Evolutionary conservation across 1,284 basidiomycete species (phyloP).

Genomic region (Sanghuangporus sanghuang): DNA sequence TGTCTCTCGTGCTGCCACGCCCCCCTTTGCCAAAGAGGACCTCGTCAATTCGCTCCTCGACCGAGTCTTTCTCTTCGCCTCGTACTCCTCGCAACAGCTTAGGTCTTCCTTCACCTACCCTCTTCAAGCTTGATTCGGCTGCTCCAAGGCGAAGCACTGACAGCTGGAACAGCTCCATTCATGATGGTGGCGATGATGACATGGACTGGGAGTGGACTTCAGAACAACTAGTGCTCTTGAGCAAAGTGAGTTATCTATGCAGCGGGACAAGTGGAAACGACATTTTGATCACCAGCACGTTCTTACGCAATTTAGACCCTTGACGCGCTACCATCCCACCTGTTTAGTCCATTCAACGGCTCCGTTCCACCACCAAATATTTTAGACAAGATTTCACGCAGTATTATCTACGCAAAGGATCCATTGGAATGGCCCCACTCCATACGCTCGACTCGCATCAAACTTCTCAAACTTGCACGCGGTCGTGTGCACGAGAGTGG

Average conservation of each 20-base stretch:
- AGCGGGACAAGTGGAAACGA: conserved; percentile 7
- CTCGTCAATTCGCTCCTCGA: conserved; percentile 28
- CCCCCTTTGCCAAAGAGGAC: conserved; percentile 29
- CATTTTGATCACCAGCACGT: conserved; percentile 10
- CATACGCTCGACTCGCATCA: conserved; percentile 68
- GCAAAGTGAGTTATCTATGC: conserved; percentile 44
- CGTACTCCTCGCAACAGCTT: conserved; percentile 31
- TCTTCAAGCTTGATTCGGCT: conserved; percentile 44
- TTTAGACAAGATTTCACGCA: conserved; percentile 75
- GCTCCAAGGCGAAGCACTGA: conserved; percentile 67
- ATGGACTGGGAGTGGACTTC: conserved; percentile 66
- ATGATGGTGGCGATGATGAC: conserved; percentile 48
- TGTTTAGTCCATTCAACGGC: conserved; percentile 77
- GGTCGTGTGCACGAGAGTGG: conserved; percentile 50
- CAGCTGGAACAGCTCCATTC: conserved; percentile 77
- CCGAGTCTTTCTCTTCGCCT: conserved; percentile 27
- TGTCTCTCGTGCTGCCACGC: conserved; percentile 34
- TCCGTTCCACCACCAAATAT: conserved; percentile 75
- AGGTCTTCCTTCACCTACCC: conserved; percentile 29
- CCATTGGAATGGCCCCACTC: conserved; percentile 75
- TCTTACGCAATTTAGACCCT: conserved; percentile 47
- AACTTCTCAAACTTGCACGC: conserved; percentile 70
- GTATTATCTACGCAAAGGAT: conserved; percentile 65
- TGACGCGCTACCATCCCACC: conserved; percentile 74
- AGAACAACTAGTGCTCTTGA: conserved; percentile 61